Percentiles rank a stretch among this genome's conserved stretches.
These are phyloP conservation scores for Xylaria bambusicola DNA, from an alignment of 495 filamentous ascomycete genomes.

Conservation along the genomic window DNA sequence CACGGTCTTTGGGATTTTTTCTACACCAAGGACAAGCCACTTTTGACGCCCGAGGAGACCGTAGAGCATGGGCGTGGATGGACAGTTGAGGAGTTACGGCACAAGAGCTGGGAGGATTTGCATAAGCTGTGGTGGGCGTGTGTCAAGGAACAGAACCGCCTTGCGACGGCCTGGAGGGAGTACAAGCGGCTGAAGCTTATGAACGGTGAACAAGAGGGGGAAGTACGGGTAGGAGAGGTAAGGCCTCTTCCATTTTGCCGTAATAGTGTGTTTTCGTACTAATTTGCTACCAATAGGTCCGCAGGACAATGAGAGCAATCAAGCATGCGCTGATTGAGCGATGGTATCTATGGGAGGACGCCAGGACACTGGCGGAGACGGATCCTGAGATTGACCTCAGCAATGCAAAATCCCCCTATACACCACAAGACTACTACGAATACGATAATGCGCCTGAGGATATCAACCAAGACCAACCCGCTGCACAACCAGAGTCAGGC, in stretches of 20 bases:
- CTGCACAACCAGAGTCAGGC: background rate
- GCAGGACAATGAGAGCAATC: slow-evolving; percentile 72
- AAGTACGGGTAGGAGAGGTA: slow-evolving; percentile 62
- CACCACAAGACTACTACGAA: slow-evolving; percentile 41
- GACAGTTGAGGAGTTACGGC: slow-evolving; percentile 82
- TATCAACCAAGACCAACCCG: background rate
- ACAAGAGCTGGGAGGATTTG: slow-evolving; percentile 91
- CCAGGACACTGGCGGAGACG: slow-evolving; percentile 64
- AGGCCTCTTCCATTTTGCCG: slow-evolving; percentile 29
- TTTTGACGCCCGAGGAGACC: slow-evolving; percentile 70
- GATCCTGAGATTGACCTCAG: slow-evolving; percentile 66
- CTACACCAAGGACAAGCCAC: slow-evolving; percentile 58
- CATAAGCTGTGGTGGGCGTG: slow-evolving; percentile 95
- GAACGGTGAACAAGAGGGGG: slow-evolving; percentile 67
- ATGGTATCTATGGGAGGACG: slow-evolving; percentile 88
- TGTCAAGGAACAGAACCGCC: slow-evolving; percentile 85
- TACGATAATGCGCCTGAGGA: slow-evolving; percentile 15
- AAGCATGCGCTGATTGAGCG: slow-evolving; percentile 84
- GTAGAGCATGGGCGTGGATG: slow-evolving; percentile 74
- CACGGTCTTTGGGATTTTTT: slow-evolving; percentile 98
- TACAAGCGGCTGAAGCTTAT: slow-evolving; percentile 61
- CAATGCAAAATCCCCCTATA: slow-evolving; percentile 50
- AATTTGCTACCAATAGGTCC: slow-evolving; percentile 53
- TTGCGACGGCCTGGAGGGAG: slow-evolving; percentile 75
- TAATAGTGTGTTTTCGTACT: background rate